Evolutionary conservation across 352 stramenopile genomes (phyloP).

Genomic region (Phytophthora multivora): DNA sequence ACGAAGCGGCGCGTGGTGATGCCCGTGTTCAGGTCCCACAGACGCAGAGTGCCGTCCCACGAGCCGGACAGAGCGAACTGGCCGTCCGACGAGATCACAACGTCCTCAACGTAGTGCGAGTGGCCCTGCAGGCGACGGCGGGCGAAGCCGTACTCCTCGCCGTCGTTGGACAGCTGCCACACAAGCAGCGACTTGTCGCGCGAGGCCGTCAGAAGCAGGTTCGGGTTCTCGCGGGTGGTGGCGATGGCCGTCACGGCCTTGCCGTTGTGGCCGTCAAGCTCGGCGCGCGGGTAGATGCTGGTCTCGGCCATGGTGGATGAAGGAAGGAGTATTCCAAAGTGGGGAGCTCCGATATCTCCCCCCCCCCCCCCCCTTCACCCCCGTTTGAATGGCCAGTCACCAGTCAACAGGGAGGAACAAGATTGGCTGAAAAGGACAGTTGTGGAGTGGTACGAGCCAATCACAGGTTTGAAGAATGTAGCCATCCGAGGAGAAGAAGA

Average conservation of each 20-base stretch:
- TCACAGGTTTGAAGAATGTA: too few relatives aligned
- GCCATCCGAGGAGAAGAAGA: too few relatives aligned
- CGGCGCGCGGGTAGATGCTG: constrained; percentile 87
- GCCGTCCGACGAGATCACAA: constrained; percentile 99
- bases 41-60: constrained; percentile 99
- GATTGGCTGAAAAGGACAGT: constrained; percentile 6
- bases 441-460: too few relatives aligned
- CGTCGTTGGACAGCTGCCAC: constrained; percentile 92
- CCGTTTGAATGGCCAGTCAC: constrained; percentile 8
- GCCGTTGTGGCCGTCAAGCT: constrained; percentile 90
- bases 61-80: constrained; percentile 99
- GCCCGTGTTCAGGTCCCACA: constrained; percentile 99
- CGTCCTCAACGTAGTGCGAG: constrained; percentile 99
- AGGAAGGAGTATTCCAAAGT: constrained; percentile 38
- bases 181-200: constrained; percentile 96
- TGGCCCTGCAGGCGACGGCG: constrained; percentile 97
- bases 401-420: constrained; percentile 10
- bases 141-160: constrained; percentile 98
- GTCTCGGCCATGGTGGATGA: constrained; percentile 71
- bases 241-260: constrained; percentile 95
- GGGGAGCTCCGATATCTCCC: neutral
- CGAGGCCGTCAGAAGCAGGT: constrained; percentile 98
- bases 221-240: constrained; percentile 98
- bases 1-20: constrained; percentile 99
- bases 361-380: too few relatives aligned